Base-by-base conservation (phyloP, 192 early-diverging fungal genomes). In the Backusella parvicylindrica region DNA sequence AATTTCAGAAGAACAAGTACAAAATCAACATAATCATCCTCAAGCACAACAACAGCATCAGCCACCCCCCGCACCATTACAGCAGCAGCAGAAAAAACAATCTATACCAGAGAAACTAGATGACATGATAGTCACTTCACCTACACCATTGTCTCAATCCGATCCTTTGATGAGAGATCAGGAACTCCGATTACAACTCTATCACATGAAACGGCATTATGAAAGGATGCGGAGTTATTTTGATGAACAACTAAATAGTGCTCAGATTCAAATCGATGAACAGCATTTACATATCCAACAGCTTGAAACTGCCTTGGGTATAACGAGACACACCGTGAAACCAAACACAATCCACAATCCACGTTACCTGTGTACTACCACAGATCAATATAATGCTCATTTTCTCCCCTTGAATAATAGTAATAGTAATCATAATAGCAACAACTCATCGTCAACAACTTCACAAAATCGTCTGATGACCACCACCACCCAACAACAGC, bases 221-320 rank as follows among this genome's bases (percentile, higher is more conserved):
- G 53, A 72, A 36, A 72, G 35, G 23, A 72, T 72, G 70, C 70
- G 50, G 30, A 33, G 38, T 11, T 47, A 26, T 18, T 64, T 73
- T 21, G 33, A 50, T 33, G 37, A 73, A 18, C 72, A 73, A 64
- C 18, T 73, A 37, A 33, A 38, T 64, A 60, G 1, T 37, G 53
- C 72, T 23, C 31, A 64, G 26, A 40, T 28, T 63, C 72, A 73
- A 64, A 73, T 73, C 18, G 35, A 73, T 40, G 60, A 64, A 38
- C 72, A 73, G 26, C 60, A 40, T 64, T 9, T 18, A 37, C 53
- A 31, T 31, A 73, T 73, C 6, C 21, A 43, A 16, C 68, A 70
- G n/a, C 37, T 70, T 26, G 68, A 70, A 70, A 30, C 37, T 31
- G 23, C 40, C 2, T 47, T 70, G 21, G 35, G 38, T 30, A 26